Percentiles rank a stretch among this genome's conserved stretches.
phyloP scores from a whole-genome alignment of 1,284 basidiomycete species.

The Apiotrichum porosum region DNA sequence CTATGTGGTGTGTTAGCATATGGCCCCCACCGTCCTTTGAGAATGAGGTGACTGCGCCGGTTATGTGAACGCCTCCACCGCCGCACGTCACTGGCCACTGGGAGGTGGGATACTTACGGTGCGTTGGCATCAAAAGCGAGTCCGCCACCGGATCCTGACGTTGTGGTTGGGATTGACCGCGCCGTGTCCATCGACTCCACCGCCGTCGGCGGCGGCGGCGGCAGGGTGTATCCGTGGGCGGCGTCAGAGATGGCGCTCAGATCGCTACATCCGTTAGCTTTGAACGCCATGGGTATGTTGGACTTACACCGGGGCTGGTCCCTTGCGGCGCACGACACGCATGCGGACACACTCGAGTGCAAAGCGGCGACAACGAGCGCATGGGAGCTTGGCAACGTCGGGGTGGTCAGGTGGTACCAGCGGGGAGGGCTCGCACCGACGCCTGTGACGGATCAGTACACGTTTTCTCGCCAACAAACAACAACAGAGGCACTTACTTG shows the following conservation, averaged over 20 bases:
- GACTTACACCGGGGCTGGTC: constrained; percentile 39
- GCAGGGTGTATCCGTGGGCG: constrained; percentile 20
- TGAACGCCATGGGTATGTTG: too few relatives aligned
- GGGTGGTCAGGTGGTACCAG: constrained; percentile 39
- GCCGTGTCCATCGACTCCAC: background rate
- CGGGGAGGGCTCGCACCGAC: constrained; percentile 42
- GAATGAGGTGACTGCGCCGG: too few relatives aligned
- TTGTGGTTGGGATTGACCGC: background rate
- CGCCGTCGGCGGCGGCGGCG: background rate
- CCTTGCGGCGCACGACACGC: constrained; percentile 32
- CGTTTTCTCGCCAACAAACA: too few relatives aligned
- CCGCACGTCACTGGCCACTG: too few relatives aligned
- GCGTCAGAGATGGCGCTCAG: constrained; percentile 34
- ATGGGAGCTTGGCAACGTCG: constrained; percentile 39
- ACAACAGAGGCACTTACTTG: constrained; percentile 20
- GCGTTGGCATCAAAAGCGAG: background rate
- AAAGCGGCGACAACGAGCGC: constrained; percentile 40
- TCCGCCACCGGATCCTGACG: background rate
- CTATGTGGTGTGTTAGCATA: too few relatives aligned
- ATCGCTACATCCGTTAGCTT: too few relatives aligned
- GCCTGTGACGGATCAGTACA: too few relatives aligned
- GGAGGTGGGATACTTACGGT: too few relatives aligned
- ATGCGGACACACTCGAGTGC: constrained; percentile 40
- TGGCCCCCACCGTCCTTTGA: background rate
- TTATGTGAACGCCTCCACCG: too few relatives aligned